Conservation (phyloP, 345 rosid genomes). For the Bruguiera parviflora region DNA sequence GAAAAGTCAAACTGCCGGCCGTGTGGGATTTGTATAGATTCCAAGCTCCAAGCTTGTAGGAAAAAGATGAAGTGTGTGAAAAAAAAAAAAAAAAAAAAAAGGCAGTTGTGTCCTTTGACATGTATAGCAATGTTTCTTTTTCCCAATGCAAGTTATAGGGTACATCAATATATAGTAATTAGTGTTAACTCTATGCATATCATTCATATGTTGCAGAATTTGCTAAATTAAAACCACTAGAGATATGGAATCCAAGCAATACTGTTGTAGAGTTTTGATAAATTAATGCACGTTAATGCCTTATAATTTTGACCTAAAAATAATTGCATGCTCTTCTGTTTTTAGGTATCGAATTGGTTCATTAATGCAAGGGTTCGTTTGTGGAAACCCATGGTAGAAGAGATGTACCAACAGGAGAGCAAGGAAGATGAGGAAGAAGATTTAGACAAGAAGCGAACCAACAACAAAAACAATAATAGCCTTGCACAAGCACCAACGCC, state of each 20-base stretch:
- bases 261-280: not conserved
- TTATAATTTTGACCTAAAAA: not conserved
- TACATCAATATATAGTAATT: not conserved
- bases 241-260: too few relatives aligned
- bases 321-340: not conserved
- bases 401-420: slow-evolving; percentile 89
- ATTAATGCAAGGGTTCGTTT: slow-evolving; percentile 98
- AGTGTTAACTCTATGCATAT: not conserved
- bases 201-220: not conserved
- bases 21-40: too few relatives aligned
- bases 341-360: slow-evolving; percentile 95
- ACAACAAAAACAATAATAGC: slow-evolving; percentile 18
- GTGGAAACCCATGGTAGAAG: slow-evolving; percentile 99
- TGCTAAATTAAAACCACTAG: not conserved
- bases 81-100: too few relatives aligned
- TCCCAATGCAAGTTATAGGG: too few relatives aligned
- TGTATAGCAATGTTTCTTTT: too few relatives aligned
- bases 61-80: too few relatives aligned
- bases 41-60: too few relatives aligned
- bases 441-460: slow-evolving; percentile 37
- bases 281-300: not conserved
- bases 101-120: too few relatives aligned
- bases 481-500: slow-evolving; percentile 43
- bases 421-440: slow-evolving; percentile 48
- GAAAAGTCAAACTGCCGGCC: too few relatives aligned